Evolutionary conservation across 352 stramenopile species (phyloP), one percentile per base, ranked within the genome.

Genomic region (Phytophthora podocarpi): DNA sequence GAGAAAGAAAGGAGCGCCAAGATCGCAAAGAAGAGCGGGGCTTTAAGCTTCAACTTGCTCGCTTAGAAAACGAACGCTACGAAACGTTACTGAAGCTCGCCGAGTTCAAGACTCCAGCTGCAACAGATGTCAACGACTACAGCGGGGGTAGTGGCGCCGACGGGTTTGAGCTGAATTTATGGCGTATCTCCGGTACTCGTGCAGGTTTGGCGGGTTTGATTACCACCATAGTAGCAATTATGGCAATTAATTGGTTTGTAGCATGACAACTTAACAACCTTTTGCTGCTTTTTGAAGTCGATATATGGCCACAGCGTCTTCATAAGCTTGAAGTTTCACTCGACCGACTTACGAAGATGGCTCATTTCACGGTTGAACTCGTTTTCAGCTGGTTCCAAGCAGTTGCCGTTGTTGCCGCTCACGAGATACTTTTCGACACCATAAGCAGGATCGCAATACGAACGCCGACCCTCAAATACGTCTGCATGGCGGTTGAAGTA

Each of bases 51-150:
- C 32, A 11, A 21, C 46, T 54, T 43, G 46, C 32, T 43, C 30
- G 12, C 45, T 16, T 55, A 10, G 47, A 55, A 55, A 43, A 55
- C 8, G 47, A 55, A 21, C 47, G 47, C n/a, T 55, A 32, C 34
- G 32, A 55, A 16, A 43, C n/a, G n/a, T n/a, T n/a, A n/a, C n/a
- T n/a, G n/a, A n/a, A n/a, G n/a, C n/a, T n/a, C n/a, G n/a, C n/a
- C n/a, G n/a, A n/a, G n/a, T n/a, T n/a, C n/a, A n/a, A n/a, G n/a
- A n/a, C n/a, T n/a, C n/a, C n/a, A n/a, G n/a, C n/a, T n/a, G n/a
- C n/a, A n/a, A n/a, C n/a, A n/a, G n/a, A n/a, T n/a, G n/a, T n/a
- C n/a, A n/a, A n/a, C n/a, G n/a, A n/a, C n/a, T n/a, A n/a, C n/a
- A n/a, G n/a, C n/a, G n/a, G n/a, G n/a, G n/a, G n/a, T n/a, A n/a